Evolutionary conservation across 306 rosid genomes (phyloP).

Genomic region (Fragaria vesca): DNA sequence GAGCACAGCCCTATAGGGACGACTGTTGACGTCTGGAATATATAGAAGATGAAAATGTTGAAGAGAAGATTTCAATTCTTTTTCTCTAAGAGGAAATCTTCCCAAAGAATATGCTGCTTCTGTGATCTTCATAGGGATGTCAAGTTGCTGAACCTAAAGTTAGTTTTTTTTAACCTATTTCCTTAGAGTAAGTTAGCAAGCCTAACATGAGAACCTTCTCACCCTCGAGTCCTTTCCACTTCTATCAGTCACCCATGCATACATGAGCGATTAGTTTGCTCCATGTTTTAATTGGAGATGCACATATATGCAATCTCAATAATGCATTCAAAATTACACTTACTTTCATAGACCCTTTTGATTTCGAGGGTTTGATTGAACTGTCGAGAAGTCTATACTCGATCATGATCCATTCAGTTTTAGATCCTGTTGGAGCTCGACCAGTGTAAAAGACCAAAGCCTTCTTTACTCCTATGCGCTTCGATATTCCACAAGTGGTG

Average conservation of each 20-base stretch:
- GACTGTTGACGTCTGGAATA: not conserved
- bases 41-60: not conserved
- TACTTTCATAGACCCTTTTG: constrained; percentile 71
- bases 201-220: not conserved
- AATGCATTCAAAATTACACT: constrained; percentile 13
- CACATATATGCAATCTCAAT: constrained; percentile 1
- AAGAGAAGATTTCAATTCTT: not conserved
- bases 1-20: too few relatives aligned
- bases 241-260: too few relatives aligned
- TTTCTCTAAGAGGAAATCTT: not conserved
- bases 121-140: not conserved
- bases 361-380: constrained; percentile 32
- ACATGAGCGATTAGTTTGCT: not conserved
- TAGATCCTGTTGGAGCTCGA: constrained; percentile 51
- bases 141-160: not conserved
- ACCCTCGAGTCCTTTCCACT: not conserved
- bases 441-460: constrained; percentile 61
- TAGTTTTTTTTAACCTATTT: not conserved
- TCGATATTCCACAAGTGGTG: constrained; percentile 41
- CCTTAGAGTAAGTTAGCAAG: not conserved
- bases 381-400: constrained; percentile 54
- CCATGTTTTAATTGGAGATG: not conserved
- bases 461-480: constrained; percentile 63
- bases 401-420: constrained; percentile 70
- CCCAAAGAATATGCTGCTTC: not conserved